These are phyloP conservation scores for Pelargonium citronellum DNA, from an alignment of 441 rosid species.

Conservation along the genomic window DNA sequence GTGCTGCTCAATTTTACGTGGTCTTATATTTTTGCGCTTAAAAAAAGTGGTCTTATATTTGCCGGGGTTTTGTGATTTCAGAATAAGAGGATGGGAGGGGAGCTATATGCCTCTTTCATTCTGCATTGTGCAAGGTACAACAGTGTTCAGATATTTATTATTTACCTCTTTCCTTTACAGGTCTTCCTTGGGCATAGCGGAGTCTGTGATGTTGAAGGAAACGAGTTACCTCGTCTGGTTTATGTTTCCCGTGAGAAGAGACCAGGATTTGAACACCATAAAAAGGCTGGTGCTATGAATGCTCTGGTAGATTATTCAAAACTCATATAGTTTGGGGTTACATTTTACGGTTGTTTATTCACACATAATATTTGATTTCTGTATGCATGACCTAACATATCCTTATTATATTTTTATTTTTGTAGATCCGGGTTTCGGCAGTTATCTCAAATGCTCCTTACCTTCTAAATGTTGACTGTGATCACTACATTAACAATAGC, in stretches of 20 bases:
- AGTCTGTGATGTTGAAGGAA: slow-evolving; percentile 74
- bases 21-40: too few relatives aligned
- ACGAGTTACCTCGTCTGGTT: slow-evolving; percentile 74
- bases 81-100: neutral
- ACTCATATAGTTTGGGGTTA: neutral
- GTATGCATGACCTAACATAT: slow-evolving; percentile 7
- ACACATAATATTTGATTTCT: neutral
- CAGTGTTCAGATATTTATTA: neutral
- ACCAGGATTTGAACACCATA: slow-evolving; percentile 92
- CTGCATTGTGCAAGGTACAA: neutral
- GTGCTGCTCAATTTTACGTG: too few relatives aligned
- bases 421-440: slow-evolving; percentile 75
- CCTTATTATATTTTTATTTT: slow-evolving; percentile 16
- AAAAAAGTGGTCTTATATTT: too few relatives aligned
- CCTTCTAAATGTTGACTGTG: slow-evolving; percentile 87
- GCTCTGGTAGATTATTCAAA: slow-evolving; percentile 45
- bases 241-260: slow-evolving; percentile 97
- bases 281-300: slow-evolving; percentile 98
- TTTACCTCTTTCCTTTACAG: slow-evolving; percentile 25
- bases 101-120: neutral
- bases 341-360: neutral
- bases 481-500: slow-evolving; percentile 88
- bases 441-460: slow-evolving; percentile 84
- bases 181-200: slow-evolving; percentile 86
- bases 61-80: neutral